Evolutionary conservation across 768 basidiomycete genomes (phyloP).

Genomic region (Polyporus arcularius): DNA sequence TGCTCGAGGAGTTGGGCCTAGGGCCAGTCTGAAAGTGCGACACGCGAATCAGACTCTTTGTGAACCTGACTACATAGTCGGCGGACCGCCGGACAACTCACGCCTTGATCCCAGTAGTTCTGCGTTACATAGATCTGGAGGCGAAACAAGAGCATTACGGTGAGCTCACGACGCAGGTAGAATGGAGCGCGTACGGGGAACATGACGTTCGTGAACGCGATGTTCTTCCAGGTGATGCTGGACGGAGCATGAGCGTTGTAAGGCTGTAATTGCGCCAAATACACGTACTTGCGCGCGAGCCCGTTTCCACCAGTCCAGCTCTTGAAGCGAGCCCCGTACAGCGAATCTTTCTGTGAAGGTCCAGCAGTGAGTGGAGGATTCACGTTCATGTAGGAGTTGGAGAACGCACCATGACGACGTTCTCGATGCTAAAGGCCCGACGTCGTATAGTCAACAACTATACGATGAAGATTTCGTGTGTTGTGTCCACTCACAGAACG

Average conservation of each 20-base stretch:
- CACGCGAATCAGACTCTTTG: background rate
- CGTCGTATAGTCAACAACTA: no score
- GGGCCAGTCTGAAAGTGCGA: conserved; percentile 43
- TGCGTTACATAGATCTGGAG: conserved; percentile 69
- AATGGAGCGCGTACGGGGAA: conserved; percentile 45
- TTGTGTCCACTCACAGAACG: conserved; percentile 43
- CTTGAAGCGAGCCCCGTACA: conserved; percentile 67
- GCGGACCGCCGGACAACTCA: conserved; percentile 27
- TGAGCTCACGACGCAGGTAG: background rate
- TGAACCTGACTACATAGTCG: no score
- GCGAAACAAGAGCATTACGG: no score
- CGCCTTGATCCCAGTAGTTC: conserved; percentile 67
- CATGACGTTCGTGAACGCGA: conserved; percentile 49
- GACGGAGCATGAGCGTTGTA: background rate
- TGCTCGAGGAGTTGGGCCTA: conserved; percentile 42
- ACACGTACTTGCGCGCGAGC: conserved; percentile 48
- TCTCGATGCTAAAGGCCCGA: conserved; percentile 25
- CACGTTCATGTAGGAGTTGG: background rate
- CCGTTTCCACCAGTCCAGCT: conserved; percentile 69
- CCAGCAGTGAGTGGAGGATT: background rate
- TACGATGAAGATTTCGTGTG: background rate
- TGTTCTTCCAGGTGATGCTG: conserved; percentile 62
- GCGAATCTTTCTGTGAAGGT: conserved; percentile 42
- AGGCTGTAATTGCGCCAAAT: background rate
- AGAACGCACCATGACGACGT: conserved; percentile 28